phyloP scores from a whole-genome alignment of 805 yeast species.

The Millerago galiae region DNA sequence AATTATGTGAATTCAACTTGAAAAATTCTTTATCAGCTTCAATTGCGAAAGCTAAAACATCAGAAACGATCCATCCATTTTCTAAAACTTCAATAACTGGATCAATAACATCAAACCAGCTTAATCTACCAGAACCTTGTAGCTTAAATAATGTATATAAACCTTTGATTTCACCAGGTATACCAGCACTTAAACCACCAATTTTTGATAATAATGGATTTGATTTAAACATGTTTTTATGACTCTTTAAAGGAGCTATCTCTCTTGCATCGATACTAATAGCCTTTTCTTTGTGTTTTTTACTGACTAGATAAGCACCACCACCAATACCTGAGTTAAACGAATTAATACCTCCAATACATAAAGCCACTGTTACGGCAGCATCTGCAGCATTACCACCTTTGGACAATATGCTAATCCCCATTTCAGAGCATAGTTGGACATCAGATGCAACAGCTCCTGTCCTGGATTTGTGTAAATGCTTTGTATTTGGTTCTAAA shows the following conservation, averaged over 20 bases:
- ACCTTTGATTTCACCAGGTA: conserved; percentile 91
- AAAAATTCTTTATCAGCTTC: conserved; percentile 29
- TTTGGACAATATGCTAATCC: conserved; percentile 24
- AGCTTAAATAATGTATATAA: conserved; percentile 49
- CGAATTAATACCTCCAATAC: conserved; percentile 79
- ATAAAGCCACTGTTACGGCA: conserved; percentile 79
- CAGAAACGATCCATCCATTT: conserved; percentile 55
- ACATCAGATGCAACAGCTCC: conserved; percentile 24
- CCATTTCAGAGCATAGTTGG: conserved; percentile 32
- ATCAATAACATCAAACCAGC: conserved; percentile 66
- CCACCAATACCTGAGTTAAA: conserved; percentile 92
- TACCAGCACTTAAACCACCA: conserved; percentile 85
- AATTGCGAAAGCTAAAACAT: conserved; percentile 39
- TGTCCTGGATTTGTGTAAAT: conserved; percentile 18
- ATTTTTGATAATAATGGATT: conserved; percentile 46
- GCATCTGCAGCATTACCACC: conserved; percentile 90
- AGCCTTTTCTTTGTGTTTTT: conserved; percentile 37
- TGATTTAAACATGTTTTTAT: conserved; percentile 56
- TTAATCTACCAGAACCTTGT: conserved; percentile 66
- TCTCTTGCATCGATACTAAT: conserved; percentile 81
- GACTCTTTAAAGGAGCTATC: conserved; percentile 64
- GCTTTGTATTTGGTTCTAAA: conserved; percentile 26
- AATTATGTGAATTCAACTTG: conserved; percentile 32
- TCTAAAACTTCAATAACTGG: conserved; percentile 69
- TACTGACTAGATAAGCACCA: conserved; percentile 67